A percentile compares a stretch with the other conserved stretches of the same genome.
Evolutionary conservation across 225 moss, liverwort and hornwort species (phyloP).

Genomic region (Polytrichum formosum): DNA sequence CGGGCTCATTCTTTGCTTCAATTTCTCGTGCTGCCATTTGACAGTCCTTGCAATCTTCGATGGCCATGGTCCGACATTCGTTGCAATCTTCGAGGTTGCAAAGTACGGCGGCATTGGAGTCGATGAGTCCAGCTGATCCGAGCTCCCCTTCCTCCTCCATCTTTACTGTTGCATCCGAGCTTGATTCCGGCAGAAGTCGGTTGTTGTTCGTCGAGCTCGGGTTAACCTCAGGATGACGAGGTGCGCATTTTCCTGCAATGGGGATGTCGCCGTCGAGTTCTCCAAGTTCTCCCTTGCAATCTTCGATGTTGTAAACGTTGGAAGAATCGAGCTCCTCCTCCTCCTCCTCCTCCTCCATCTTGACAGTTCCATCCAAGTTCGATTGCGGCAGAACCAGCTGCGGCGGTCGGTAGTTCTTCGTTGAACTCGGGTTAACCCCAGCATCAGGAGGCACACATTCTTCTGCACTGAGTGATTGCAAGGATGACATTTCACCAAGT

Average conservation of each 20-base stretch:
- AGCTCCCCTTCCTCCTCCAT: background rate
- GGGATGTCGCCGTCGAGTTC: constrained; percentile 18
- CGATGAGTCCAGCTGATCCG: background rate
- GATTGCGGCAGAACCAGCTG: background rate
- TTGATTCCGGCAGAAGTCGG: background rate
- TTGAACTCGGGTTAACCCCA: background rate
- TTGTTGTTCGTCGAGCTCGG: background rate
- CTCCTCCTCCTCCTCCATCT: background rate
- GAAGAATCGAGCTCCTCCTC: background rate
- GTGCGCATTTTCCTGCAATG: constrained; percentile 19
- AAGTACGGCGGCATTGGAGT: background rate
- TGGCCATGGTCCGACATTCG: background rate
- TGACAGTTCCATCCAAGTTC: background rate
- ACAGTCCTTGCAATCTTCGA: constrained; percentile 19
- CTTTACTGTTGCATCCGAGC: background rate
- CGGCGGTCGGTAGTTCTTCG: background rate
- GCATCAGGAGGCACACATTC: constrained; percentile 1
- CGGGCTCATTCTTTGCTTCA: no score
- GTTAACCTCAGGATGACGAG: background rate
- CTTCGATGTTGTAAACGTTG: background rate
- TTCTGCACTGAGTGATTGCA: constrained; percentile 26
- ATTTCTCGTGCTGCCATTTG: background rate
- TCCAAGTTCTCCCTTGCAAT: background rate
- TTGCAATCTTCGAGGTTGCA: background rate
- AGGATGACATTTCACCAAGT: constrained; percentile 20